phyloP scores from a whole-genome alignment of 805 yeast genomes.

The Metschnikowia arizonensis region DNA sequence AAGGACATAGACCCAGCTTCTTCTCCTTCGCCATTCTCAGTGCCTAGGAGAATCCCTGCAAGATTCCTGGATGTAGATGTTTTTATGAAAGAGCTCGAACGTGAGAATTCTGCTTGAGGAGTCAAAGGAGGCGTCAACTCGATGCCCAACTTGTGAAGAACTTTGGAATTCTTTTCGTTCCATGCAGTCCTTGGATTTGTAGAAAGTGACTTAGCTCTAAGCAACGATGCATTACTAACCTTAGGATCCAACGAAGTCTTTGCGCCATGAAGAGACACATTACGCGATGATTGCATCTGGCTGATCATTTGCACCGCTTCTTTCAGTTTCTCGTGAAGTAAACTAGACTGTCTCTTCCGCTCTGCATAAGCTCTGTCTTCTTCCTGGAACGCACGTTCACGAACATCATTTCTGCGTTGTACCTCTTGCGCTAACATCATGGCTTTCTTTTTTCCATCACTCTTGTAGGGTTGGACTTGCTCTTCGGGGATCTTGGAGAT shows the following conservation, averaged over 20 bases:
- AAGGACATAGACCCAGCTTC: neutral
- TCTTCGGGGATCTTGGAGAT: constrained; percentile 6
- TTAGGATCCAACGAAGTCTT: constrained; percentile 38
- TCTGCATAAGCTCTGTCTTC: constrained; percentile 12
- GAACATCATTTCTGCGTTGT: constrained; percentile 16
- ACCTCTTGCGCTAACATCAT: constrained; percentile 18
- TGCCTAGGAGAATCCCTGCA: constrained; percentile 16
- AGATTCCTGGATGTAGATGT: constrained; percentile 37
- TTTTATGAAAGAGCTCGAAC: constrained; percentile 24
- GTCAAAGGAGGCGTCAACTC: constrained; percentile 20
- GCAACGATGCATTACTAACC: constrained; percentile 23
- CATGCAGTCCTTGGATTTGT: constrained; percentile 23
- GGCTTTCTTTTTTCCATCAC: constrained; percentile 17
- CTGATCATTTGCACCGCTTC: constrained; percentile 26
- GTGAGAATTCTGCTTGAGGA: constrained; percentile 14
- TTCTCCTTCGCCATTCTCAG: constrained; percentile 8
- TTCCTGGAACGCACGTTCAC: constrained; percentile 10
- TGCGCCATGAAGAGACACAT: constrained; percentile 12
- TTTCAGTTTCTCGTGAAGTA: constrained; percentile 27
- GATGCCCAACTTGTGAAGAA: constrained; percentile 37
- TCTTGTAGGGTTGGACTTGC: neutral
- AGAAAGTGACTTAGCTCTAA: constrained; percentile 34
- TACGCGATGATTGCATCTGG: constrained; percentile 14
- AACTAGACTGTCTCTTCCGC: constrained; percentile 20
- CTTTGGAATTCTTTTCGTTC: constrained; percentile 28